Conservation (phyloP, 345 rosid species). For the Eucalyptus albens region DNA sequence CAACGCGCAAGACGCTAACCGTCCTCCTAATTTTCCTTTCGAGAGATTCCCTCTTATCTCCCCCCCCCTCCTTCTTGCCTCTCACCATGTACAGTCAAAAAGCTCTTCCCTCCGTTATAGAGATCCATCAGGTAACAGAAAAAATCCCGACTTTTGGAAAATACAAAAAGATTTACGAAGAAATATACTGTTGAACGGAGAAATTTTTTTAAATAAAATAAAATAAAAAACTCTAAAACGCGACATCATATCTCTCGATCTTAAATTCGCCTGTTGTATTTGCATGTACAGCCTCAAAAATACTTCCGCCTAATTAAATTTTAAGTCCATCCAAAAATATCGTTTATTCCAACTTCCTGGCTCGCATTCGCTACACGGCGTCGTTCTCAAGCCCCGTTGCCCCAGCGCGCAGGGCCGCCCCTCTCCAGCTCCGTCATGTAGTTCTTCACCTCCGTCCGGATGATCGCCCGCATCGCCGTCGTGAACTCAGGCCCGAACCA, state of each 20-base stretch:
- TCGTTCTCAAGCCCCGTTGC: background rate
- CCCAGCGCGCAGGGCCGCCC: background rate
- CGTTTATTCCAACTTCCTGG: background rate
- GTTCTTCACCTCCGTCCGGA: conserved; percentile 33
- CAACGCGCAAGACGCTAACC: background rate
- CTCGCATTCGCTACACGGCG: background rate
- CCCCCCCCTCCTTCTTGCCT: background rate
- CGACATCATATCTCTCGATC: background rate
- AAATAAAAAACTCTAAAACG: background rate
- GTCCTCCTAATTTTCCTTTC: background rate
- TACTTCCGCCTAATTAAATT: background rate
- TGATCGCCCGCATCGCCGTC: conserved; percentile 31
- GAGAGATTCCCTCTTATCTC: background rate
- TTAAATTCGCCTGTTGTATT: background rate
- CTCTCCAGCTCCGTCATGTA: conserved; percentile 21
- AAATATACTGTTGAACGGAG: background rate
- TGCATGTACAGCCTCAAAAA: background rate
- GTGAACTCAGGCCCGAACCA: conserved; percentile 20
- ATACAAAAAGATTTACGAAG: background rate
- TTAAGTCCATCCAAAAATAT: background rate
- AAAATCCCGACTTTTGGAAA: background rate
- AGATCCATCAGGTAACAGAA: background rate
- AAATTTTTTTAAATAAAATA: background rate
- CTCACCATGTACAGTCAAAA: background rate
- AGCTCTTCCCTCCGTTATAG: background rate